Evolutionary conservation across 2,329 filamentous ascomycete species (phyloP).

Genomic region (Didymella exigua): DNA sequence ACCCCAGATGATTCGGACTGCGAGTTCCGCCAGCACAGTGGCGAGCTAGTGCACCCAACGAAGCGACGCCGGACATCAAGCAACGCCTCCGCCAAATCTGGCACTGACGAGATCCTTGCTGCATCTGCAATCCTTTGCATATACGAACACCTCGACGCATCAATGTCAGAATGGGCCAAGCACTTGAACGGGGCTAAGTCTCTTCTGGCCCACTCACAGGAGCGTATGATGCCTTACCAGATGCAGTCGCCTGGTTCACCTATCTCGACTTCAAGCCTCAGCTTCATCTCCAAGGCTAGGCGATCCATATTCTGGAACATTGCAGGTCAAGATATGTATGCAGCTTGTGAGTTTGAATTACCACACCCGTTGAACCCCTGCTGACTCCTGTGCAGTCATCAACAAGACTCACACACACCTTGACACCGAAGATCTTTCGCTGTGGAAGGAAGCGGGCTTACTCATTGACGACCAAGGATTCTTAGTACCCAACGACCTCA

Average conservation of each 20-base stretch:
- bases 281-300: conserved; percentile 58
- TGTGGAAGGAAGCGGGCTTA: conserved; percentile 70
- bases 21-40: conserved; percentile 25
- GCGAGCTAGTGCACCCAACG: conserved; percentile 24
- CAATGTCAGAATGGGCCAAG: conserved; percentile 65
- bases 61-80: conserved; percentile 54
- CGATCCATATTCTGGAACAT: conserved; percentile 71
- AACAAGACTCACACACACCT: conserved; percentile 66
- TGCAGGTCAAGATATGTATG: conserved; percentile 68
- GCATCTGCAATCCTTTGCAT: conserved; percentile 70
- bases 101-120: conserved; percentile 66
- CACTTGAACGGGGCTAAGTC: conserved; percentile 71
- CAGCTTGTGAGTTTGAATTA: conserved; percentile 58
- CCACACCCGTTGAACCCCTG: neutral
- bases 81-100: conserved; percentile 48
- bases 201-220: conserved; percentile 62
- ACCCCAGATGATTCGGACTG: conserved; percentile 40
- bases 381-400: conserved; percentile 52
- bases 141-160: conserved; percentile 71
- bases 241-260: conserved; percentile 48
- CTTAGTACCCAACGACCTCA: conserved; percentile 53
- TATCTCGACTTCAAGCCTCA: conserved; percentile 31
- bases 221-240: conserved; percentile 54
- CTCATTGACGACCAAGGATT: conserved; percentile 61
- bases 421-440: conserved; percentile 64